A percentile compares a stretch with the other conserved stretches of the same genome.
These are phyloP conservation scores for Prunus mume DNA, from an alignment of 306 rosid genomes.

Conservation along the genomic window DNA sequence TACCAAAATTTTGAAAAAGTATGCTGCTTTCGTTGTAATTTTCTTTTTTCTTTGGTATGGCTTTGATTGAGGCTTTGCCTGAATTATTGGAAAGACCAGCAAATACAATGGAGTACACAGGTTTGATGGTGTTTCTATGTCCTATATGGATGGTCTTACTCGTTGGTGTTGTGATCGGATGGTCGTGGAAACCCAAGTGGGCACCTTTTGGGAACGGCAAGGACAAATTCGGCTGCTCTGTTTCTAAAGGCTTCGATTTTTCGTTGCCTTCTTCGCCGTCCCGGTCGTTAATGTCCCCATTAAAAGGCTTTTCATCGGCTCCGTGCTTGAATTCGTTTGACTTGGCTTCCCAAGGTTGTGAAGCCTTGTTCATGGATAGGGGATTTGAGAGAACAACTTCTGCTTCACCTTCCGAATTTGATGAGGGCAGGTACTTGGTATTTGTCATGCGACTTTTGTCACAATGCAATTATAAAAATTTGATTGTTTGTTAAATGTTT, in stretches of 20 bases:
- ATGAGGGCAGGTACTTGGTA: constrained; percentile 33
- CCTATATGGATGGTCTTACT: constrained; percentile 76
- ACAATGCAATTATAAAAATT: neutral
- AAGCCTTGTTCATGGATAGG: neutral
- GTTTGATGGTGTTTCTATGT: constrained; percentile 1
- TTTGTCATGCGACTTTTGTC: neutral
- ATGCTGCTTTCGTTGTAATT: neutral
- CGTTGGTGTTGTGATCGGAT: constrained; percentile 77
- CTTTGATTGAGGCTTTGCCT: constrained; percentile 20
- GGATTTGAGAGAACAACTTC: constrained; percentile 16
- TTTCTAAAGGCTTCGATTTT: neutral
- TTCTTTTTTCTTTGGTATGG: constrained; percentile 19
- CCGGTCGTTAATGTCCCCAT: neutral
- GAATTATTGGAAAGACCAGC: constrained; percentile 24
- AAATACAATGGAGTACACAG: constrained; percentile 1
- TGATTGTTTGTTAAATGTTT: neutral
- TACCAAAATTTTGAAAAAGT: neutral
- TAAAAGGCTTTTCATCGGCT: constrained; percentile 3
- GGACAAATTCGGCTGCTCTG: constrained; percentile 20
- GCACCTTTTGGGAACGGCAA: constrained; percentile 34
- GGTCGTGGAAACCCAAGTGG: constrained; percentile 96
- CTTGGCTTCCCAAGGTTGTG: neutral
- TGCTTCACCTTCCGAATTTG: constrained; percentile 18
- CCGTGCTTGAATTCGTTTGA: neutral
- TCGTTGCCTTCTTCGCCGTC: constrained; percentile 25